Evolutionary conservation across 768 basidiomycete species (phyloP).

Genomic region (Pholiota conissans): DNA sequence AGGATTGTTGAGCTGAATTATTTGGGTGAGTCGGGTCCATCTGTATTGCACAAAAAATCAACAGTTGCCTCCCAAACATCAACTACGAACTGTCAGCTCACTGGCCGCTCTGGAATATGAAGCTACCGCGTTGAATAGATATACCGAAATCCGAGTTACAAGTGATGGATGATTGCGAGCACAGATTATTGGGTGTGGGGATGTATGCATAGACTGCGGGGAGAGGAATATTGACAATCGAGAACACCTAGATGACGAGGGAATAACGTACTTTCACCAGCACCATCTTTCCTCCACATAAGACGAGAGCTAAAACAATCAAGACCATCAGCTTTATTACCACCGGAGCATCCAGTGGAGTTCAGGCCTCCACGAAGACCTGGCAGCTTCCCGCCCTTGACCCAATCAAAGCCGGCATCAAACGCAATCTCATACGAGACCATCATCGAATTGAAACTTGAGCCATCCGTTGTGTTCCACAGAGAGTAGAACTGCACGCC

Average conservation of each 20-base stretch:
- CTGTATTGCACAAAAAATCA: conserved; percentile 27
- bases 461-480: conserved; percentile 63
- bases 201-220: conserved; percentile 78
- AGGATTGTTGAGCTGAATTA: conserved; percentile 78
- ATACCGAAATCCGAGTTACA: conserved; percentile 80
- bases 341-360: conserved; percentile 68
- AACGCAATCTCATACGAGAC: conserved; percentile 78
- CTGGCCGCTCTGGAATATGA: conserved; percentile 61
- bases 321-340: conserved; percentile 57
- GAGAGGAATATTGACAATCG: conserved; percentile 2
- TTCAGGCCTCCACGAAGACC: conserved; percentile 71
- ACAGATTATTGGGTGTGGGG: conserved; percentile 61
- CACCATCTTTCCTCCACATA: conserved; percentile 72
- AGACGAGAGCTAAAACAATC: conserved; percentile 74
- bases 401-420: conserved; percentile 63
- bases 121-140: conserved; percentile 69
- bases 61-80: background rate
- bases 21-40: conserved; percentile 72
- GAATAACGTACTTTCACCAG: conserved; percentile 62
- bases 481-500: conserved; percentile 69
- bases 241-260: background rate
- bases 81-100: conserved; percentile 42
- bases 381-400: conserved; percentile 76
- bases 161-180: conserved; percentile 49
- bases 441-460: conserved; percentile 65